Conservation (phyloP, 164 flowering plant genomes). For the Warburgia ugandensis region DNA sequence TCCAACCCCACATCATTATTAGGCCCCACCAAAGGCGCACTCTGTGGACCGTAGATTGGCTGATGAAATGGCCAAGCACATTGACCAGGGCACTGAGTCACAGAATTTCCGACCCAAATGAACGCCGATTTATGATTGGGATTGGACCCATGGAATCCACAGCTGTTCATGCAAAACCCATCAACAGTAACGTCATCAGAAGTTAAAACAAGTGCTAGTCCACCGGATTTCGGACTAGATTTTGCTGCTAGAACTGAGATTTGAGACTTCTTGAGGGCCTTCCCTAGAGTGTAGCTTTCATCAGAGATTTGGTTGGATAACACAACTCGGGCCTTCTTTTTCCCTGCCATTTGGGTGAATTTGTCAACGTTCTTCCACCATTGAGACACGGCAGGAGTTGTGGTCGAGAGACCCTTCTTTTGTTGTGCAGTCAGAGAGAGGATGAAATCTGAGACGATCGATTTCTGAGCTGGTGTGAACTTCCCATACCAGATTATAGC, state of each 20-base stretch:
- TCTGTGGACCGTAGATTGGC: constrained; percentile 23
- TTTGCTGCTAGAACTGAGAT: constrained; percentile 21
- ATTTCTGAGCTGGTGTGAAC: constrained; percentile 32
- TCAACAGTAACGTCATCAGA: constrained; percentile 33
- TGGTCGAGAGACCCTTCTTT: background rate
- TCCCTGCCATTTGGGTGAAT: constrained; percentile 6
- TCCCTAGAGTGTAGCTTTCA: constrained; percentile 29
- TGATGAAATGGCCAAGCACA: constrained; percentile 27
- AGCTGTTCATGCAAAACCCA: constrained; percentile 39
- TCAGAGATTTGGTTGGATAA: constrained; percentile 21
- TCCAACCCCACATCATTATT: constrained; percentile 22
- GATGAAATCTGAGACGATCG: constrained; percentile 37
- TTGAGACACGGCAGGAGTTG: constrained; percentile 18
- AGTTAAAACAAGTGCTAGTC: constrained; percentile 29
- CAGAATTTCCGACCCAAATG: constrained; percentile 21
- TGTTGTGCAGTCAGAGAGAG: constrained; percentile 23
- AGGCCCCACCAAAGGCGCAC: constrained; percentile 16
- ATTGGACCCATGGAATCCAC: constrained; percentile 34
- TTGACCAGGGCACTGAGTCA: constrained; percentile 20
- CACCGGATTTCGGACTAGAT: constrained; percentile 9
- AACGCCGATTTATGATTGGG: constrained; percentile 4
- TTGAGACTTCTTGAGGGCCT: constrained; percentile 21
- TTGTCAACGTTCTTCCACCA: constrained; percentile 29
- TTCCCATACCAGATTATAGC: constrained; percentile 40
- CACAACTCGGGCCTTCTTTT: background rate